phyloP scores from a whole-genome alignment of 1,284 basidiomycete species.

The Austroboletus novae-zelandiae region DNA sequence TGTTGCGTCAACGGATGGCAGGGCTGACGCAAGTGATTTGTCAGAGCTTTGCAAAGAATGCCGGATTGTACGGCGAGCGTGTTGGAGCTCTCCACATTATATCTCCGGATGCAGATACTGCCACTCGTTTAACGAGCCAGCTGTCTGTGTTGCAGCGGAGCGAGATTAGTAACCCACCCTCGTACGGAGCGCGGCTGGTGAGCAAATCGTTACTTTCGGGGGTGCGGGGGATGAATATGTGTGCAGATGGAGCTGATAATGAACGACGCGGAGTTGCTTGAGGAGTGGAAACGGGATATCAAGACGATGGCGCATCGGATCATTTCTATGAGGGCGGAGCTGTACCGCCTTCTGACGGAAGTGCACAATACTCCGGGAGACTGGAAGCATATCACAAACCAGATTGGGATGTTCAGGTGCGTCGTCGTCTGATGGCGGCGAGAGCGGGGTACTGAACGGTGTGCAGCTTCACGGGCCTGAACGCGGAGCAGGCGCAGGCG shows the following conservation, averaged over 20 bases:
- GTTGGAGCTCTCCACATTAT: constrained; percentile 85
- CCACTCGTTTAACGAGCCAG: constrained; percentile 78
- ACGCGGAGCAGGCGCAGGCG: constrained; percentile 63
- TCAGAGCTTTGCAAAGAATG: constrained; percentile 95
- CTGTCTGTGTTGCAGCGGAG: constrained; percentile 84
- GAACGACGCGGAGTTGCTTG: constrained; percentile 70
- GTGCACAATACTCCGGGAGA: constrained; percentile 88
- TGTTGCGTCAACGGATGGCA: not conserved
- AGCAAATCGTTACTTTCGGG: constrained; percentile 21
- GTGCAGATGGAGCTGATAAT: constrained; percentile 74
- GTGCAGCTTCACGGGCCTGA: constrained; percentile 77
- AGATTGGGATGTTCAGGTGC: constrained; percentile 93
- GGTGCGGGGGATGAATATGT: not conserved
- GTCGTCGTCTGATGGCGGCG: constrained; percentile 31
- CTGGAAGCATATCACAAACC: constrained; percentile 89
- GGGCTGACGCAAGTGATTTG: constrained; percentile 11
- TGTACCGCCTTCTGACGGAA: constrained; percentile 76
- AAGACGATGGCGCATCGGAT: constrained; percentile 90
- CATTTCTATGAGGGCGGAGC: constrained; percentile 84
- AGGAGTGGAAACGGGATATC: constrained; percentile 90
- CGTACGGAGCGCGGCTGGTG: constrained; percentile 87
- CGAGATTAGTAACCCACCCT: constrained; percentile 93
- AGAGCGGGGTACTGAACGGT: constrained; percentile 6
- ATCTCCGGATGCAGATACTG: constrained; percentile 57
- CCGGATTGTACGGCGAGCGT: constrained; percentile 90